phyloP scores from a whole-genome alignment of 2,329 filamentous ascomycete genomes.

The Lanzia echinophila region DNA sequence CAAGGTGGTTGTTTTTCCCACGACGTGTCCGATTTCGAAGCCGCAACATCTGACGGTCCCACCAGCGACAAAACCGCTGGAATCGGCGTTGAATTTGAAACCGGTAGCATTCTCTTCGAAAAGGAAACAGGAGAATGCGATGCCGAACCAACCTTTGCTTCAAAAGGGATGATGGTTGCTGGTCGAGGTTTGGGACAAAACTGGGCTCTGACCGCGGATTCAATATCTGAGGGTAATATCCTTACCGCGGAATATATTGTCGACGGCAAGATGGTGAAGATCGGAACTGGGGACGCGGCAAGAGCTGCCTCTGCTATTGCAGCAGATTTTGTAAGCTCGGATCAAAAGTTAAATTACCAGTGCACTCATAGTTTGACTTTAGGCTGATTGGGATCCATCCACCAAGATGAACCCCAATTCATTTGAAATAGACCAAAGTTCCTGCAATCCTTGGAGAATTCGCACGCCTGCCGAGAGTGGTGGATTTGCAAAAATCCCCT shows the following conservation, averaged over 20 bases:
- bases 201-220: not conserved
- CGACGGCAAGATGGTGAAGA: not conserved
- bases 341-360: not conserved
- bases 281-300: not conserved
- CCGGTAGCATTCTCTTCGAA: not conserved
- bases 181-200: not conserved
- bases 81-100: not conserved
- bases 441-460: not conserved
- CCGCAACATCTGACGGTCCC: not conserved
- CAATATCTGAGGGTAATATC: not conserved
- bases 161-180: not conserved
- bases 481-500: not conserved
- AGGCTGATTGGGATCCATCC: not conserved
- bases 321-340: not conserved
- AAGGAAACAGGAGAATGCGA: not conserved
- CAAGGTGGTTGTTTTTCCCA: too few species aligned
- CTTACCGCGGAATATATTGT: not conserved
- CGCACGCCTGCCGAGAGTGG: not conserved
- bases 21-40: not conserved
- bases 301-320: not conserved
- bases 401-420: too few species aligned
- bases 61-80: not conserved
- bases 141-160: not conserved
- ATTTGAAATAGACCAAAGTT: too few species aligned
- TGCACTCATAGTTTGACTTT: not conserved